Conservation (phyloP, 2,329 filamentous ascomycete species). For the Lecanicillium sp. region DNA sequence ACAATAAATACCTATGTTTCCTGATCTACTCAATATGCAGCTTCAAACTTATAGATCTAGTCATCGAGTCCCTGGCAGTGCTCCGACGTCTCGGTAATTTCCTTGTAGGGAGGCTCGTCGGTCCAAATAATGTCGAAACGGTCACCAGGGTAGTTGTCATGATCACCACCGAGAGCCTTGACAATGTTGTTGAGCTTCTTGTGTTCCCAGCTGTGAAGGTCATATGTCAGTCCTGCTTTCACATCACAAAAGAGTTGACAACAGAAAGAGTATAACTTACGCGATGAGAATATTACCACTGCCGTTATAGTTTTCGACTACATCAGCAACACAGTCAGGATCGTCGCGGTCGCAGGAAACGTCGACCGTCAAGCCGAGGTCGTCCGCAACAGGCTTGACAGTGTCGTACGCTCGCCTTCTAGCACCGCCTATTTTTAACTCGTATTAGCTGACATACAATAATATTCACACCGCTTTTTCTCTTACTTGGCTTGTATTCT, state of each 20-base stretch:
- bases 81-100: conserved; percentile 39
- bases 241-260: neutral
- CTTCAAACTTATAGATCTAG: conserved; percentile 3
- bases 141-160: conserved; percentile 41
- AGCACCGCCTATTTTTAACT: conserved; percentile 31
- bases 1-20: too few species aligned
- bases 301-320: conserved; percentile 37
- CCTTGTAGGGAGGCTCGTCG: conserved; percentile 39
- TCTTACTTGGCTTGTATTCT: conserved; percentile 36
- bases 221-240: neutral
- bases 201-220: conserved; percentile 45
- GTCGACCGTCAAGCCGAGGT: conserved; percentile 47
- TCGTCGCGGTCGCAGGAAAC: conserved; percentile 48
- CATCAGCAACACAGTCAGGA: conserved; percentile 41
- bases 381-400: conserved; percentile 44
- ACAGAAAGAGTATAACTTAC: conserved; percentile 16
- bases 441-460: neutral
- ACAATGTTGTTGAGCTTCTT: conserved; percentile 42
- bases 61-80: conserved; percentile 44
- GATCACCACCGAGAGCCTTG: conserved; percentile 38
- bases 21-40: neutral
- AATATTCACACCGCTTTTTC: neutral
- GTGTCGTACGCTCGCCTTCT: conserved; percentile 47
- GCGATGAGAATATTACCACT: conserved; percentile 51
- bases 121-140: conserved; percentile 51